phyloP scores from a whole-genome alignment of 2,329 filamentous ascomycete genomes.

The Simplicillium aogashimaense region DNA sequence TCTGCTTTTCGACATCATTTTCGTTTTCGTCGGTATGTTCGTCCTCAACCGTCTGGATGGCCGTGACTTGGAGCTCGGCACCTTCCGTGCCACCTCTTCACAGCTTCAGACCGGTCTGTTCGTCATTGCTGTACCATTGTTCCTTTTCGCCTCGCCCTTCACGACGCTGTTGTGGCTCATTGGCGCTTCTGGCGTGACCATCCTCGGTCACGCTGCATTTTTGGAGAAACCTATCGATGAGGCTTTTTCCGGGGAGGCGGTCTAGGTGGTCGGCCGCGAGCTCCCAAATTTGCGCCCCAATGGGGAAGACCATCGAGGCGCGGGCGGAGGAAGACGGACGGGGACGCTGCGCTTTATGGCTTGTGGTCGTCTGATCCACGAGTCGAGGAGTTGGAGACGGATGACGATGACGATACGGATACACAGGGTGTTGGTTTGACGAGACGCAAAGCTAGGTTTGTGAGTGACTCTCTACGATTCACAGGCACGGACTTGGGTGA shows the following conservation, averaged over 20 bases:
- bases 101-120: slow-evolving; percentile 90
- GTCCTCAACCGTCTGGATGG: slow-evolving; percentile 86
- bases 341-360: slow-evolving; percentile 28
- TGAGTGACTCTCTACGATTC: slow-evolving; percentile 51
- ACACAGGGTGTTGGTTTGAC: slow-evolving; percentile 42
- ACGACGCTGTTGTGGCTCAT: slow-evolving; percentile 87
- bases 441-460: slow-evolving; percentile 36
- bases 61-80: slow-evolving; percentile 77
- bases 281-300: slow-evolving; percentile 87
- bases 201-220: slow-evolving; percentile 87
- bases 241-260: slow-evolving; percentile 99
- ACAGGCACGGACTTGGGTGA: slow-evolving; percentile 48
- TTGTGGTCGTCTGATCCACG: slow-evolving; percentile 23
- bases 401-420: slow-evolving; percentile 41
- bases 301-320: slow-evolving; percentile 99
- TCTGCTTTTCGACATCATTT: slow-evolving; percentile 84
- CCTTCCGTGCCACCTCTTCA: slow-evolving; percentile 72
- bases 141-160: slow-evolving; percentile 77
- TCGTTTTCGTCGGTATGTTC: slow-evolving; percentile 80
- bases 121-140: slow-evolving; percentile 73
- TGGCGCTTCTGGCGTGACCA: slow-evolving; percentile 86
- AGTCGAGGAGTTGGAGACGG: slow-evolving; percentile 60
- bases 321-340: slow-evolving; percentile 55
- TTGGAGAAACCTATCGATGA: slow-evolving; percentile 99
- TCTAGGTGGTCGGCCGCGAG: slow-evolving; percentile 99